Percentiles rank a stretch among this genome's conserved stretches.
Evolutionary conservation across 768 basidiomycete genomes (phyloP).

Genomic region (Lactarius evosmus): DNA sequence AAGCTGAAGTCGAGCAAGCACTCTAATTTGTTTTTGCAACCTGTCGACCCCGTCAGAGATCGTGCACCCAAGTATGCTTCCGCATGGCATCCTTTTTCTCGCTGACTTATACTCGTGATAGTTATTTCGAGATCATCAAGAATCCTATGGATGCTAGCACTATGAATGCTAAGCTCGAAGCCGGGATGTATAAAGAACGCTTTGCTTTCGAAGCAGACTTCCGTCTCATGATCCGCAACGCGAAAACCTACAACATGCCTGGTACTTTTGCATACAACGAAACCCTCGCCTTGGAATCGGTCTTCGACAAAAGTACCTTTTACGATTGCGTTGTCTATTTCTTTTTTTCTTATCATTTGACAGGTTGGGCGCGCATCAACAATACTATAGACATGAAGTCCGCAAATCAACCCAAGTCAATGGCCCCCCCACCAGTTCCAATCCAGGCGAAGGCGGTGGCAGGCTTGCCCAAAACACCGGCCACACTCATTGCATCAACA

Average conservation of each 20-base stretch:
- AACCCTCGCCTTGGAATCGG: slow-evolving; percentile 68
- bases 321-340: slow-evolving; percentile 2
- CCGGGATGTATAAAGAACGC: slow-evolving; percentile 81
- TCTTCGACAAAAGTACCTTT: slow-evolving; percentile 80
- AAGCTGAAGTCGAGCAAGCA: slow-evolving; percentile 76
- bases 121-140: slow-evolving; percentile 89
- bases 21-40: slow-evolving; percentile 71
- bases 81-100: slow-evolving; percentile 18
- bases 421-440: slow-evolving; percentile 28
- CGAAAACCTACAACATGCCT: slow-evolving; percentile 76
- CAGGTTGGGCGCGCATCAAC: slow-evolving; percentile 87
- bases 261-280: slow-evolving; percentile 73
- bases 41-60: slow-evolving; percentile 96
- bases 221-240: slow-evolving; percentile 82
- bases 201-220: slow-evolving; percentile 85
- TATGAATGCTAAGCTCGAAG: slow-evolving; percentile 80
- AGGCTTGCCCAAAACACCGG: slow-evolving; percentile 7
- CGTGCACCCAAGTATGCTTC: slow-evolving; percentile 74
- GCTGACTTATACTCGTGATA: slow-evolving; percentile 33
- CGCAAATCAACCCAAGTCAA: slow-evolving; percentile 33
- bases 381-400: slow-evolving; percentile 72
- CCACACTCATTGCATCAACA: slow-evolving; percentile 5
- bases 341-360: slow-evolving; percentile 11
- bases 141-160: slow-evolving; percentile 94
- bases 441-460: slow-evolving; percentile 13